Evolutionary conservation across 2,329 filamentous ascomycete genomes (phyloP), one percentile per base, ranked within the genome.

Genomic region (Colletotrichum orbiculare): DNA sequence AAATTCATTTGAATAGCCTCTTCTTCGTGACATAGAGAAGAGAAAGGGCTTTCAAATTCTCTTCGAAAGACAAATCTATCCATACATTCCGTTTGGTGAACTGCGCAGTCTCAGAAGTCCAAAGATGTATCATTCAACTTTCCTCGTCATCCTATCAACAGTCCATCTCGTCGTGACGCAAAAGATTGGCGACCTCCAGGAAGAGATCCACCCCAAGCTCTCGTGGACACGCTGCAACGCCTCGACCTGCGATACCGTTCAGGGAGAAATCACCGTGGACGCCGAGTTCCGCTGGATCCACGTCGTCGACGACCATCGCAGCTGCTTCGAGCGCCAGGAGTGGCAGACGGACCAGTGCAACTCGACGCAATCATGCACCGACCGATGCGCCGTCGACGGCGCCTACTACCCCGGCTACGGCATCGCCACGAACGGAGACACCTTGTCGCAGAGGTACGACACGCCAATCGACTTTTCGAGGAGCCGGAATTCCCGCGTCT

Each of bases 401-500:
- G 81, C 79, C 11, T 75, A 81, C 69, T 83, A 83, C 69, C 56
- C 66, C 10, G 15, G 13, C 8, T 82, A 83, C 63, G 82, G 85
- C 69, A 81, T 83, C 66, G 78, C 77, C 8, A 77, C 84, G 45
- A 76, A 73, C 66, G 80, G 79, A 66, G 78, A 80, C 69, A 75
- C 80, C 13, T 73, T 87, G 53, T 82, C 77, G 17, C 76, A 87
- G 63, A 82, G 81, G 71, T 85, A 86, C 69, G 77, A 83, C 64
- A 86, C 82, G 60, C 79, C 82, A 71, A 76, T 79, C 72, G 71
- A 75, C 34, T 81, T 78, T 71, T 73, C 70, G 45, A 75, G 70
- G 61, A 81, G 79, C 68, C 69, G 78, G 34, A 77, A 77, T 15
- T 78, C 85, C 10, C 82, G 88, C 64, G 74, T 89, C 46, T 91